Conservation (phyloP, 2,329 filamentous ascomycete species). For the Pezicula rhizophila region DNA sequence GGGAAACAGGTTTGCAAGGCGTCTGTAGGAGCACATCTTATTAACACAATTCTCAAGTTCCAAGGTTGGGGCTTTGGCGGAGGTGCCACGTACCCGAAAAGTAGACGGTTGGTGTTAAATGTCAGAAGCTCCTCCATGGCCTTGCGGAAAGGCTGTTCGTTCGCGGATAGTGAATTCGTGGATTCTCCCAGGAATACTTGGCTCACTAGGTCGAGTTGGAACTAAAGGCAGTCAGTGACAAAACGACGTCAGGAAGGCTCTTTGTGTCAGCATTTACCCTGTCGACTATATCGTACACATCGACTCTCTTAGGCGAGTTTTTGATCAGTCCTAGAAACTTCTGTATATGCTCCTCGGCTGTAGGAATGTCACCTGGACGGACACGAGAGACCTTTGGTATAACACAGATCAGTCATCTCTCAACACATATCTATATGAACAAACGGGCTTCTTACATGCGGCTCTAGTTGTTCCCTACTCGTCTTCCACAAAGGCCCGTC, state of each 20-base stretch:
- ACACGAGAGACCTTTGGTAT: slow-evolving; percentile 1
- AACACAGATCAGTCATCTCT: not conserved
- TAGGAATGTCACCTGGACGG: slow-evolving; percentile 3
- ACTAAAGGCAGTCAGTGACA: not conserved
- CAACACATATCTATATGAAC: not conserved
- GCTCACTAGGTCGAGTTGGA: slow-evolving; percentile 6
- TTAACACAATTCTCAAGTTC: slow-evolving; percentile 16
- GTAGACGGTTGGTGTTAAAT: not conserved
- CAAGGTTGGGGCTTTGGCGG: slow-evolving; percentile 32
- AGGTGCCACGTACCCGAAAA: slow-evolving; percentile 1
- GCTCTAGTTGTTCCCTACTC: not conserved
- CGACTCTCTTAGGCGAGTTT: not conserved
- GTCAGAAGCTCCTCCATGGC: slow-evolving; percentile 6
- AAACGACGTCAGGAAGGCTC: not conserved
- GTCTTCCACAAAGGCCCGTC: not conserved
- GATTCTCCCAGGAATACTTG: slow-evolving; percentile 5
- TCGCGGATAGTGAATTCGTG: slow-evolving; percentile 3
- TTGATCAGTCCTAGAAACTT: slow-evolving; percentile 2
- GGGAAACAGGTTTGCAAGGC: not conserved
- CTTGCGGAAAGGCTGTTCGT: slow-evolving; percentile 1
- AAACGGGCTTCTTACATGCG: slow-evolving; percentile 1
- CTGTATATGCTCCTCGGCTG: slow-evolving; percentile 3
- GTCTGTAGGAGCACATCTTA: not conserved
- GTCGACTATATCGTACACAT: slow-evolving; percentile 7
- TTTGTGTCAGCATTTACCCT: not conserved